A percentile compares a stretch with the other conserved stretches of the same genome.
phyloP scores from a whole-genome alignment of 1,284 basidiomycete genomes.

The Stygiomarasmius scandens region DNA sequence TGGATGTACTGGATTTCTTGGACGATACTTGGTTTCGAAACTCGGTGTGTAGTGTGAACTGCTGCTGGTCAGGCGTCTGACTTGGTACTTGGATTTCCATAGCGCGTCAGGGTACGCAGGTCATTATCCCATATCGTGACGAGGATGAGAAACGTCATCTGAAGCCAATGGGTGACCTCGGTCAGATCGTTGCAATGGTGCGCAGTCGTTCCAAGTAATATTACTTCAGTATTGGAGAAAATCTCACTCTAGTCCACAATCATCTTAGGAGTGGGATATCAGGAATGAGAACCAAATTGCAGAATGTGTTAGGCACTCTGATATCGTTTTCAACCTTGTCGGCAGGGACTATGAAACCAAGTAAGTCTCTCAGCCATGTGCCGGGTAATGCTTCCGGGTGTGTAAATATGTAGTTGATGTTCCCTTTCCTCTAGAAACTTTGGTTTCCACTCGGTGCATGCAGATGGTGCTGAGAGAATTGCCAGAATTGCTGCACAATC shows the following conservation, averaged over 20 bases:
- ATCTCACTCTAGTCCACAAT: background rate
- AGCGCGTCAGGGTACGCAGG: conserved; percentile 93
- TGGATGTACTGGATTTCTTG: conserved; percentile 95
- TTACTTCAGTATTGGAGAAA: conserved; percentile 10
- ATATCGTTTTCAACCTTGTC: conserved; percentile 95
- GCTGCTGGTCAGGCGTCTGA: background rate
- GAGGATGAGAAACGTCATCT: conserved; percentile 93
- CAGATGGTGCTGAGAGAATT: conserved; percentile 78
- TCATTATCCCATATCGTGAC: conserved; percentile 94
- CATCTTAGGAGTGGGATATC: conserved; percentile 88
- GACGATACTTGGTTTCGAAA: conserved; percentile 92
- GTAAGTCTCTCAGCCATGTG: conserved; percentile 42
- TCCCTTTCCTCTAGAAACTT: conserved; percentile 68
- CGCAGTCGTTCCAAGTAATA: conserved; percentile 25
- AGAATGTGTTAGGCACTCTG: conserved; percentile 94
- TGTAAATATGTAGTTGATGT: background rate
- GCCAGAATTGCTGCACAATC: conserved; percentile 79
- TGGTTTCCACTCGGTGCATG: conserved; percentile 78
- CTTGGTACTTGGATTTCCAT: conserved; percentile 13
- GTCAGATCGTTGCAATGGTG: conserved; percentile 95
- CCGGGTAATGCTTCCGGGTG: background rate
- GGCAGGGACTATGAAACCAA: conserved; percentile 93
- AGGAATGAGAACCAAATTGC: conserved; percentile 88
- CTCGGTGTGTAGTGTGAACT: conserved; percentile 59
- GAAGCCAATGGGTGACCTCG: conserved; percentile 94